Evolutionary conservation across 2,329 filamentous ascomycete species (phyloP), one percentile per base, ranked within the genome.

Genomic region (Monilinia laxa): DNA sequence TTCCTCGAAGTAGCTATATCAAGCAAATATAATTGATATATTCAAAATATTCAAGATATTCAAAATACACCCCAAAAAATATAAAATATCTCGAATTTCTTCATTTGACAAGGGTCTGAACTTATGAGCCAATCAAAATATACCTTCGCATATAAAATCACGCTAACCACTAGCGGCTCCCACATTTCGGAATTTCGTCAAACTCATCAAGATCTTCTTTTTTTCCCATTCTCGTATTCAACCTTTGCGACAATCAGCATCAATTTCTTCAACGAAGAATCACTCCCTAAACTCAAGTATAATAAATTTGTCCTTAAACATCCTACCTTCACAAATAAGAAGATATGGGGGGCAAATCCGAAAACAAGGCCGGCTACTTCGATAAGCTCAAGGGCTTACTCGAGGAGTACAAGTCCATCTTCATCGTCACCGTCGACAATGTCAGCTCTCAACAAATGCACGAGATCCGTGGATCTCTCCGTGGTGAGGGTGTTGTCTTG

Each of bases 361-460:
- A 85, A 79, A 93, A 90, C 89, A 99, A 98, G 89, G 87, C 92
- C 81, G 91, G 82, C 81, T 97, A 99, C 89, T 99, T 99, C 87
- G 94, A 97, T 83, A 98, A 98, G 93, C 93, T 99, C 82, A 96
- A 97, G 90, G 82, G 82, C 83, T 89, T 98, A 81, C 90, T 99
- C 81, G 92, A 98, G 86, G 90, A 93, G 81, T 98, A 96, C 90
- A 88, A 88, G 82, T 94, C 91, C 79, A 91, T 98, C 85, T 98
- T 99, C 92, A 93, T 99, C 82, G 93, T 97, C 82, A 88, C 80
- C 80, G 90, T 94, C 80, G 92, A 98, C 92, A 99, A 98, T 99
- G 95, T 99, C 89, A 92, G 90, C 82, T 99, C 95, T 76, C 95
- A 99, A 89, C 96, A 99, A 90, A 99, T 99, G 96, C 95, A 99